phyloP scores from a whole-genome alignment of 2,329 filamentous ascomycete species.

The Tolypocladium amazonense region DNA sequence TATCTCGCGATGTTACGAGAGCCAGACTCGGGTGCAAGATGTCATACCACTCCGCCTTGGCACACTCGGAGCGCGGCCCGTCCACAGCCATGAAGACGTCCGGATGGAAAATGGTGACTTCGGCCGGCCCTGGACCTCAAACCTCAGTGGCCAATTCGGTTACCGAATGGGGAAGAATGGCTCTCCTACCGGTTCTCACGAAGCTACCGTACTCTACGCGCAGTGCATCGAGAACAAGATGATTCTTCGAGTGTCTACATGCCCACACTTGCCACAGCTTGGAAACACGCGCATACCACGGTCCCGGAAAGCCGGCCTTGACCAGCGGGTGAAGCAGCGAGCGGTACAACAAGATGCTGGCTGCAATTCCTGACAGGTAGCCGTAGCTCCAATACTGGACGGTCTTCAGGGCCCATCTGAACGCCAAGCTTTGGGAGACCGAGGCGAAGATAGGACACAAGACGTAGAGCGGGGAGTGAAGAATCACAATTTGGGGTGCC shows the following conservation, averaged over 20 bases:
- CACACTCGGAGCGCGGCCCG: constrained; percentile 12
- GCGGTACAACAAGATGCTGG: constrained; percentile 23
- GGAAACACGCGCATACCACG: constrained; percentile 20
- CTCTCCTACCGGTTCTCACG: constrained; percentile 12
- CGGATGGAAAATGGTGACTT: constrained; percentile 14
- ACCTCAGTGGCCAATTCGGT: neutral
- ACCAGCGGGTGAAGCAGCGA: constrained; percentile 26
- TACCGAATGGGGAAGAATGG: neutral
- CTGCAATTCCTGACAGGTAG: constrained; percentile 12
- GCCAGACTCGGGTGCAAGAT: neutral
- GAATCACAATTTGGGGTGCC: neutral
- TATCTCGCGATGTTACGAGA: neutral
- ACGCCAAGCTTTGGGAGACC: neutral
- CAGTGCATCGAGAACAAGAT: constrained; percentile 10
- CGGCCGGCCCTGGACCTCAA: constrained; percentile 8
- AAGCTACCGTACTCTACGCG: constrained; percentile 13
- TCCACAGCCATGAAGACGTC: constrained; percentile 11
- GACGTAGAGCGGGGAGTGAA: neutral
- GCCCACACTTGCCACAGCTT: constrained; percentile 25
- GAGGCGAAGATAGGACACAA: neutral
- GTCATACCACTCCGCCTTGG: constrained; percentile 13
- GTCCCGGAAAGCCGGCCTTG: constrained; percentile 23
- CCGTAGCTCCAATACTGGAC: neutral
- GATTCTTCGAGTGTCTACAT: constrained; percentile 12
- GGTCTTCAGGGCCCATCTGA: neutral